Percentiles rank a stretch among this genome's conserved stretches.
These are phyloP conservation scores for Alternaria conjuncta DNA, from an alignment of 2,329 filamentous ascomycete genomes.

Conservation along the genomic window DNA sequence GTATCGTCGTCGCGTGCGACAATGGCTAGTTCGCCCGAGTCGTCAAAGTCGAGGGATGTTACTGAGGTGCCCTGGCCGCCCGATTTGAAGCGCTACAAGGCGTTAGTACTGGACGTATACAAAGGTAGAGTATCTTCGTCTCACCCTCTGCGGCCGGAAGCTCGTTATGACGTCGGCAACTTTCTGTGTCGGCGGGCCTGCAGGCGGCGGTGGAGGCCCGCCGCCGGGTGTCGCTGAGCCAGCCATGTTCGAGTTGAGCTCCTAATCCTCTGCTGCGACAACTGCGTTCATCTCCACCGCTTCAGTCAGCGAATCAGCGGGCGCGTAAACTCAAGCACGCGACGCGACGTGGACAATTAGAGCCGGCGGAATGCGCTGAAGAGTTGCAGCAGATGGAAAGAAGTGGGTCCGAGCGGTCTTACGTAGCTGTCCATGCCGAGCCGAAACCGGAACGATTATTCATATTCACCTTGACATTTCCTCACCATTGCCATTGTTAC, in stretches of 20 bases:
- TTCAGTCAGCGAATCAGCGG: conserved; percentile 6
- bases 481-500: conserved; percentile 7
- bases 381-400: not conserved
- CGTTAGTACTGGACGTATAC: conserved; percentile 14
- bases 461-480: conserved; percentile 5
- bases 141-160: conserved; percentile 81
- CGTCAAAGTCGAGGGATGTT: conserved; percentile 94
- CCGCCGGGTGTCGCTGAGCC: conserved; percentile 41
- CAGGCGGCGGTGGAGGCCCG: conserved; percentile 37
- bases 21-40: conserved; percentile 90
- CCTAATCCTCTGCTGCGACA: conserved; percentile 8
- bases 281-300: conserved; percentile 9
- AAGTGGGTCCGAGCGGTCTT: conserved; percentile 8
- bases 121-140: conserved; percentile 6
- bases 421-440: not conserved
- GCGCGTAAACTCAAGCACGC: not conserved
- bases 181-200: conserved; percentile 57
- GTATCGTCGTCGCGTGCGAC: conserved; percentile 93
- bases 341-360: conserved; percentile 12
- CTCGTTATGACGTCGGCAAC: conserved; percentile 78
- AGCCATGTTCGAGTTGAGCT: conserved; percentile 34
- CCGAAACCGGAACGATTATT: conserved; percentile 27
- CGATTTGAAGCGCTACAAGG: conserved; percentile 53
- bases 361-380: conserved; percentile 22
- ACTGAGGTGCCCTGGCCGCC: conserved; percentile 65